These are phyloP conservation scores for Apiospora arundinis DNA, from an alignment of 2,329 filamentous ascomycete genomes.

Conservation along the genomic window DNA sequence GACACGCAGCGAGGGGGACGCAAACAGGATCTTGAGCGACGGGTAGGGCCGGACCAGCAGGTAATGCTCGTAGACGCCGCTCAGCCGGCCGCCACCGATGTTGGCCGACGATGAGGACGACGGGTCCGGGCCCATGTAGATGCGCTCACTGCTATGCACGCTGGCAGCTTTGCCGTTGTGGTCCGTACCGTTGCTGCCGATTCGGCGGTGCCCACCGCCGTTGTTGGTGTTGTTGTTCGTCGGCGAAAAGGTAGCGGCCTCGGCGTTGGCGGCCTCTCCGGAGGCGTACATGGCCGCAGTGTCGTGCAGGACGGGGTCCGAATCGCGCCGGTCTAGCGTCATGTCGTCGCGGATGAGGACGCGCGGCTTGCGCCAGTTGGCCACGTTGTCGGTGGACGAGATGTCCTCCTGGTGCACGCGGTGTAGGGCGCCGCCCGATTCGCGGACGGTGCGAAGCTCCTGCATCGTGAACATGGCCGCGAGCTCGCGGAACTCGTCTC, in stretches of 20 bases:
- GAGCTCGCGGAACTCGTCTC: constrained; percentile 69
- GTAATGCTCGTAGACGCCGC: constrained; percentile 61
- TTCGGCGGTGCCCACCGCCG: neutral
- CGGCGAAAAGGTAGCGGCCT: neutral
- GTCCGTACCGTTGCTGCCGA: neutral
- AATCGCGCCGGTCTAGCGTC: constrained; percentile 29
- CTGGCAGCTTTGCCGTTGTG: neutral
- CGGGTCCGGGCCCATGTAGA: constrained; percentile 6
- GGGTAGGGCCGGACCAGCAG: constrained; percentile 71
- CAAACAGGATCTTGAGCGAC: constrained; percentile 71
- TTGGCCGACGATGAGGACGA: constrained; percentile 16
- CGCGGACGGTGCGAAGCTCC: constrained; percentile 70
- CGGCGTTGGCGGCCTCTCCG: neutral
- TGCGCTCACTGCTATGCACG: constrained; percentile 5
- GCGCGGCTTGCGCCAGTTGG: constrained; percentile 48
- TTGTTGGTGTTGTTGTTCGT: neutral
- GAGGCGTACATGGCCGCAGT: neutral
- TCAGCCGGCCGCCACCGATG: constrained; percentile 40
- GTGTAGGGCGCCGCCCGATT: constrained; percentile 69
- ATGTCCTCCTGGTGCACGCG: constrained; percentile 50
- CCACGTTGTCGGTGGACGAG: constrained; percentile 41
- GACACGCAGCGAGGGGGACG: constrained; percentile 69
- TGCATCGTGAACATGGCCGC: constrained; percentile 72
- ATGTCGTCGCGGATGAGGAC: constrained; percentile 48
- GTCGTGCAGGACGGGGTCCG: constrained; percentile 25